A percentile compares a stretch with the other conserved stretches of the same genome.
phyloP scores from a whole-genome alignment of 2,329 filamentous ascomycete species.

The Fusarium solani-melongenae region DNA sequence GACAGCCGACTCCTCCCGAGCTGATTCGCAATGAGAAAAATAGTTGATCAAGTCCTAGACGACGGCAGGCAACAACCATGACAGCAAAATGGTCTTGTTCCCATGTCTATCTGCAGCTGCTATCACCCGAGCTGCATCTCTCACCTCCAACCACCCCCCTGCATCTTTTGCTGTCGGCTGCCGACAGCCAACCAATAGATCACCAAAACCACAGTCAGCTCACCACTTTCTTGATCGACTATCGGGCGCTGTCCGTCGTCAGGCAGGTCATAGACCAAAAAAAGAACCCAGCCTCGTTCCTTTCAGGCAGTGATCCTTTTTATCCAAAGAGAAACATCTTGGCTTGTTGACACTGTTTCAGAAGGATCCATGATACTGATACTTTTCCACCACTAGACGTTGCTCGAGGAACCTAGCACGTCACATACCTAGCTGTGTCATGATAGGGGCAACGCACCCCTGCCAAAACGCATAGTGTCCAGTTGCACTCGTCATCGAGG shows the following conservation, averaged over 20 bases:
- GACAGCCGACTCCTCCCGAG: background rate
- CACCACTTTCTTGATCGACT: slow-evolving; percentile 20
- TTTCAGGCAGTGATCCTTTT: background rate
- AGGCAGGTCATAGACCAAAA: background rate
- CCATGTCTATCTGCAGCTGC: slow-evolving; percentile 13
- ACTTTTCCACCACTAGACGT: slow-evolving; percentile 4
- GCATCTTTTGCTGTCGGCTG: slow-evolving; percentile 24
- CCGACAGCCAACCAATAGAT: slow-evolving; percentile 33
- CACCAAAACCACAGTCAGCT: slow-evolving; percentile 32
- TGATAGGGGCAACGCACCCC: background rate
- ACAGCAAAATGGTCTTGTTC: background rate
- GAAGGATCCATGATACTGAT: background rate
- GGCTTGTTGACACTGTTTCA: slow-evolving; percentile 10
- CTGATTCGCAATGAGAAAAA: background rate
- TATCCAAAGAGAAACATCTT: background rate
- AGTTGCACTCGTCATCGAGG: slow-evolving; percentile 33
- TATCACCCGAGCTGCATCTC: background rate
- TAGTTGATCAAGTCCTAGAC: background rate
- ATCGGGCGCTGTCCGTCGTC: slow-evolving; percentile 4
- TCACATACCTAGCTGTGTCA: slow-evolving; percentile 17
- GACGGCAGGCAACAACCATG: background rate
- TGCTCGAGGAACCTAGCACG: slow-evolving; percentile 37
- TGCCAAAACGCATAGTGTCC: background rate
- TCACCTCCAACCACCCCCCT: slow-evolving; percentile 9
- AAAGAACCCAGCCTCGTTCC: slow-evolving; percentile 6